Base-by-base conservation (phyloP, 768 basidiomycete species). In the Rhizopogon vinicolor region DNA sequence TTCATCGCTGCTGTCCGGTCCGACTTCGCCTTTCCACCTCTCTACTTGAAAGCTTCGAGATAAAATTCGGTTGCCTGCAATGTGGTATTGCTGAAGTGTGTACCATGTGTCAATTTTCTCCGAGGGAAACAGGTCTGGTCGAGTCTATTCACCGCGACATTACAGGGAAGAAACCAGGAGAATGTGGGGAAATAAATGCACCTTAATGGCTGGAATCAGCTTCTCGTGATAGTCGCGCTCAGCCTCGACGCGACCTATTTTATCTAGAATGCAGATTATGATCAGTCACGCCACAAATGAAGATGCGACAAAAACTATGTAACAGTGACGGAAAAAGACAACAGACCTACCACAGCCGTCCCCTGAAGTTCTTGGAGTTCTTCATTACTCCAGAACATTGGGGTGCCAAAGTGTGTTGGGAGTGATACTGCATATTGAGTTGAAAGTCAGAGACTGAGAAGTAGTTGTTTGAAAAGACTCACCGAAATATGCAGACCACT, bases 31-130 rank as follows among this genome's bases (percentile, higher is more conserved):
- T 49, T 74, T 71, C 78, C 81, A 82, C 52, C 74, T 78, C 56
- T 87, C 85, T 31, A 99, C 84, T 31, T 83, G 84, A 71, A 99
- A 99, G 63, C 93, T 94, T 41, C 97, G 81, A 5, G 94, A 97
- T 5, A 98, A 79, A 56, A 99, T 92, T 25, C 91, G 80, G 58
- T 91, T 94, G 7, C 97, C 97, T 77, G 91, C 91, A 33, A 89
- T 70, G 68, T 98, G 97, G 64, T 89, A 98, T 18, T 79, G 75
- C 42, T 84, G 79, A 13, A 94, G 68, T 0, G 86, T 82, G 69
- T 89, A 97, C 64, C 78, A 72, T 18, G 60, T 64, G 3, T 63
- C 58, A 44, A 78, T 65, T 22, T 76, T 70, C 12, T 74, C 72
- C 3, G 75, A 71, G 9, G 77, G 77, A 63, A 98, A 98, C n/a